These are phyloP conservation scores for Datura wrightii DNA, from an alignment of 257 asterid species.

Conservation along the genomic window DNA sequence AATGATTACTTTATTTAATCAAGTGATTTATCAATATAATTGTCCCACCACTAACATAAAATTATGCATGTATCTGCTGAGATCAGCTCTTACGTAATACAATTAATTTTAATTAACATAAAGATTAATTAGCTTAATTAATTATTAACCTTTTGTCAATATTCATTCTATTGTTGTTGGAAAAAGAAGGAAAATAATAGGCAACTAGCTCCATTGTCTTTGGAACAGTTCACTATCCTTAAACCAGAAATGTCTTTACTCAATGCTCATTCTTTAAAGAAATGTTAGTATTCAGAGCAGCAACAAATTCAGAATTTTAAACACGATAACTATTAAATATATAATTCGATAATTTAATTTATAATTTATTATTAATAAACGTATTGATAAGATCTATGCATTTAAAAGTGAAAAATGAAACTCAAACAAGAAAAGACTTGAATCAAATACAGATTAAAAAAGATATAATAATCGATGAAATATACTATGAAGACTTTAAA, in stretches of 20 bases:
- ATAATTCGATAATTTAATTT: neutral
- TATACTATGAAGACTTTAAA: neutral
- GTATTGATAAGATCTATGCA: neutral
- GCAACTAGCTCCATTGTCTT: slow-evolving; percentile 38
- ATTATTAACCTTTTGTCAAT: neutral
- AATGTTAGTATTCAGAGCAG: neutral
- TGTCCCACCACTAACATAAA: slow-evolving; percentile 35
- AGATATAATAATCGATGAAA: too few species aligned
- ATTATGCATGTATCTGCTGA: slow-evolving; percentile 25
- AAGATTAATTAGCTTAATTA: slow-evolving; percentile 31
- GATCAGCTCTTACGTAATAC: slow-evolving; percentile 25
- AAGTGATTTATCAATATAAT: neutral
- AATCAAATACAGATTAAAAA: too few species aligned
- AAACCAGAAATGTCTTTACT: neutral
- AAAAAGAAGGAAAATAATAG: slow-evolving; percentile 16
- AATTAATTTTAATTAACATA: slow-evolving; percentile 17
- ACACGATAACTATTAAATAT: neutral
- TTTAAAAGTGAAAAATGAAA: neutral
- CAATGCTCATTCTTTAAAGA: slow-evolving; percentile 27
- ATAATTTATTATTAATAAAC: neutral
- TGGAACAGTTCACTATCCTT: slow-evolving; percentile 15
- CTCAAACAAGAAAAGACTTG: too few species aligned
- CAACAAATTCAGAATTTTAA: neutral
- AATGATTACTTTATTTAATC: slow-evolving; percentile 13
- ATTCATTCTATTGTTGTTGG: neutral